A percentile compares a stretch with the other conserved stretches of the same genome.
Evolutionary conservation across 2,329 filamentous ascomycete species (phyloP).

Genomic region (Verticillium nubilum): DNA sequence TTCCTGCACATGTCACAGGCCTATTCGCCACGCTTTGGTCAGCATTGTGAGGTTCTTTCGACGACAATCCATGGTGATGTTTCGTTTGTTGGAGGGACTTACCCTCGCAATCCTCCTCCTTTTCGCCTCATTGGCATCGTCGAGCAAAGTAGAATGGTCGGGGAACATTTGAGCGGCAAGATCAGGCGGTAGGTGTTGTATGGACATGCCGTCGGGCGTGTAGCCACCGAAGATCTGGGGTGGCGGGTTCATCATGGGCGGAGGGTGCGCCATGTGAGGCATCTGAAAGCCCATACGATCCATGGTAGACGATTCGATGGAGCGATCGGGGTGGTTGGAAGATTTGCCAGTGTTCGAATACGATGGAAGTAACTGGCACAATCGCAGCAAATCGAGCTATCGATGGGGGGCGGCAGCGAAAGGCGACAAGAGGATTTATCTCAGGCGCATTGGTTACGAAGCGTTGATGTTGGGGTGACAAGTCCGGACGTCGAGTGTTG

Average conservation of each 20-base stretch:
- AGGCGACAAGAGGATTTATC: neutral
- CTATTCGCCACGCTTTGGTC: slow-evolving; percentile 33
- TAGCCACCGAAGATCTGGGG: slow-evolving; percentile 66
- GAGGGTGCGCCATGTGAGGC: slow-evolving; percentile 43
- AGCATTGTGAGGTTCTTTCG: slow-evolving; percentile 1
- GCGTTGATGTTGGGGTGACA: neutral
- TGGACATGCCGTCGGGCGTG: slow-evolving; percentile 52
- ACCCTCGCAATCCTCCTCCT: slow-evolving; percentile 83
- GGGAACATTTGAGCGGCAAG: slow-evolving; percentile 55
- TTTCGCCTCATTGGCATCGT: slow-evolving; percentile 77
- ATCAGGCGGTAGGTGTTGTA: slow-evolving; percentile 50
- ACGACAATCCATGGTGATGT: neutral
- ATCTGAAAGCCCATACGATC: slow-evolving; percentile 55
- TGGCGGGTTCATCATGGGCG: slow-evolving; percentile 59
- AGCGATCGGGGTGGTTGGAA: neutral
- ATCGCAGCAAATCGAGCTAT: neutral
- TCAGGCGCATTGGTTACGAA: neutral
- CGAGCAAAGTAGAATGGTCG: slow-evolving; percentile 50
- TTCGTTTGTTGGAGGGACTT: slow-evolving; percentile 26
- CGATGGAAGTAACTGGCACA: neutral
- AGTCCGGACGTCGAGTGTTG: neutral
- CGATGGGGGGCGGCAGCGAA: no score
- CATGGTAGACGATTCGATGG: slow-evolving; percentile 27
- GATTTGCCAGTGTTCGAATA: neutral
- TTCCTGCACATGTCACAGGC: slow-evolving; percentile 96